These are phyloP conservation scores for Stemphylium vesicarium DNA, from an alignment of 2,329 filamentous ascomycete genomes.

Conservation along the genomic window DNA sequence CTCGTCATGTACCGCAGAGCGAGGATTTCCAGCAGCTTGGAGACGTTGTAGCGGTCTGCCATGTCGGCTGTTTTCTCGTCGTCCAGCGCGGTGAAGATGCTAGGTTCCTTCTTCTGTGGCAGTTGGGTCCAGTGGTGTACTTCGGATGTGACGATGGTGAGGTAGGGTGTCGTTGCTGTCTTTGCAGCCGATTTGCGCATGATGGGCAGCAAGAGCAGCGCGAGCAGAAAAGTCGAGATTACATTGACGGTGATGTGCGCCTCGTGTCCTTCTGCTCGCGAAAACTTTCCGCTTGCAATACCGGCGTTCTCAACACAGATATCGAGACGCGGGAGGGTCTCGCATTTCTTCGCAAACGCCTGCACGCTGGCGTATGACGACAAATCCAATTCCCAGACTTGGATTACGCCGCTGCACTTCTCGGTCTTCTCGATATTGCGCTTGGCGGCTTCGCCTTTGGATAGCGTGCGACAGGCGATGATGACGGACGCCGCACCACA, in stretches of 20 bases:
- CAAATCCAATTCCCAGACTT: constrained; percentile 56
- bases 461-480: constrained; percentile 49
- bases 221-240: constrained; percentile 42
- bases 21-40: constrained; percentile 37
- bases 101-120: constrained; percentile 17
- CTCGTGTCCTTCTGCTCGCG: constrained; percentile 30
- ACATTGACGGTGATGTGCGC: constrained; percentile 44
- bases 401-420: constrained; percentile 39
- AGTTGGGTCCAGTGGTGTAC: constrained; percentile 31
- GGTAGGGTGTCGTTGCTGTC: constrained; percentile 7
- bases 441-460: constrained; percentile 50
- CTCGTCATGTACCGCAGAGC: constrained; percentile 23
- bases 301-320: constrained; percentile 46
- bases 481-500: constrained; percentile 48
- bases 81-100: constrained; percentile 30
- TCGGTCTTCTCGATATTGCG: constrained; percentile 47
- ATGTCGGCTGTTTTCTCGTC: constrained; percentile 12
- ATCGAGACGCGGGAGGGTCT: constrained; percentile 31
- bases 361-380: constrained; percentile 46
- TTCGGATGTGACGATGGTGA: constrained; percentile 35
- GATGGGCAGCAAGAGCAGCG: constrained; percentile 26
- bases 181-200: constrained; percentile 14
- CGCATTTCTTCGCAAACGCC: constrained; percentile 35
- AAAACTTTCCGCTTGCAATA: constrained; percentile 28
- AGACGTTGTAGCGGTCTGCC: constrained; percentile 22